phyloP scores from a whole-genome alignment of 2,329 filamentous ascomycete species.

The Aspergillus sojae region DNA sequence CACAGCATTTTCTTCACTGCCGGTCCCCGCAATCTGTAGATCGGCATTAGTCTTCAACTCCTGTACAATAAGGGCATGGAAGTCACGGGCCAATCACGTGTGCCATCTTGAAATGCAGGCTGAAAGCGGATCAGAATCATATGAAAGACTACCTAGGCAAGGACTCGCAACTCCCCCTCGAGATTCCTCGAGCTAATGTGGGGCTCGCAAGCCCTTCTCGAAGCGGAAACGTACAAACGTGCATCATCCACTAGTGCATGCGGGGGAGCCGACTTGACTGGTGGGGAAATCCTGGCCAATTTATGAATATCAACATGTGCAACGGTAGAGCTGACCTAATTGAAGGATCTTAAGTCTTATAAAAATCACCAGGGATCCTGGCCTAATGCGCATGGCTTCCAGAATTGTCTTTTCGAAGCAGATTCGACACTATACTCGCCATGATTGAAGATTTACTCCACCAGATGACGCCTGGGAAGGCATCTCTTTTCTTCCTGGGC shows the following conservation, averaged over 20 bases:
- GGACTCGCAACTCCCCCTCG: too few relatives aligned
- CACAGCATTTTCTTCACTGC: too few relatives aligned
- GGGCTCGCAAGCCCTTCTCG: neutral
- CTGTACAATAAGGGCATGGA: neutral
- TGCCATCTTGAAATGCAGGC: neutral
- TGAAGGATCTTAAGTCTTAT: neutral
- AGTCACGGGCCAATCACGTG: neutral
- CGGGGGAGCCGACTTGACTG: neutral
- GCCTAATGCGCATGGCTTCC: neutral
- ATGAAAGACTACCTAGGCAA: neutral
- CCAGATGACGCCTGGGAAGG: slow-evolving; percentile 47
- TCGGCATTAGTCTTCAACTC: neutral
- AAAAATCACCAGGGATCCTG: neutral
- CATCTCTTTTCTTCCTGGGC: slow-evolving; percentile 42
- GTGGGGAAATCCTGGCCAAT: neutral
- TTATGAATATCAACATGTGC: neutral
- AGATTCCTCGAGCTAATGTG: neutral
- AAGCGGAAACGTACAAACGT: neutral
- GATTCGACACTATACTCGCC: slow-evolving; percentile 22
- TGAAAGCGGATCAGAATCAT: neutral
- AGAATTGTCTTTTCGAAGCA: neutral
- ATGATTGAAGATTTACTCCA: slow-evolving; percentile 54
- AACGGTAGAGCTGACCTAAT: neutral
- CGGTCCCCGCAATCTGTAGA: neutral
- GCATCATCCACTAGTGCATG: neutral